Evolutionary conservation across 192 early-diverging fungal species (phyloP).

Genomic region (Entomortierella parvispora): DNA sequence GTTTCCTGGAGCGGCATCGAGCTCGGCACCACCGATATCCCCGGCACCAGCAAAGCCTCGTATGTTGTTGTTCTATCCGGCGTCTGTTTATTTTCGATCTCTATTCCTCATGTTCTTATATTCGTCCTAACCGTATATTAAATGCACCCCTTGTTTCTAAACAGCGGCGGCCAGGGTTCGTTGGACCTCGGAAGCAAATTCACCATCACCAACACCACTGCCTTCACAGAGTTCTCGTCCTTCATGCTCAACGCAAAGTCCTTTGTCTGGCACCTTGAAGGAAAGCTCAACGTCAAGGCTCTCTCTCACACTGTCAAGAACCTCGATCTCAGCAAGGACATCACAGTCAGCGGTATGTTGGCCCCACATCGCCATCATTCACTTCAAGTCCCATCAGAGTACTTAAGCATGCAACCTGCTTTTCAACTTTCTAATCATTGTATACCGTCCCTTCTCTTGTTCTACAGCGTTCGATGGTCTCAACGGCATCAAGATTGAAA

Average conservation of each 20-base stretch:
- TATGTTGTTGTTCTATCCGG: not conserved
- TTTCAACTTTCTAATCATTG: not conserved
- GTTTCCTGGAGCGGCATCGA: slow-evolving; percentile 39
- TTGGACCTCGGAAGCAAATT: slow-evolving; percentile 35
- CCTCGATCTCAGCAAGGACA: slow-evolving; percentile 58
- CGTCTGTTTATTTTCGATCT: not conserved
- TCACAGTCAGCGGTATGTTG: slow-evolving; percentile 56
- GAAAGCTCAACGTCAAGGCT: slow-evolving; percentile 54
- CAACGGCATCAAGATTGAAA: slow-evolving; percentile 48
- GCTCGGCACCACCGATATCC: slow-evolving; percentile 12
- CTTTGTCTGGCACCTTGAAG: slow-evolving; percentile 60
- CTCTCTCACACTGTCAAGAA: slow-evolving; percentile 54
- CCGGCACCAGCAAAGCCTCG: slow-evolving; percentile 10
- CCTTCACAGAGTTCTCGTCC: slow-evolving; percentile 59
- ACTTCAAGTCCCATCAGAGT: too few relatives aligned
- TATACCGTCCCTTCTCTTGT: not conserved
- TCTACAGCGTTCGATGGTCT: slow-evolving; percentile 59
- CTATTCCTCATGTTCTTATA: not conserved
- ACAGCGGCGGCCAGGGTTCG: slow-evolving; percentile 17
- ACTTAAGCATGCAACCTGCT: too few relatives aligned
- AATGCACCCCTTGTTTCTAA: not conserved
- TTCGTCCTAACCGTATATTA: not conserved
- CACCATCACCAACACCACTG: slow-evolving; percentile 47
- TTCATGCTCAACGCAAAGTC: slow-evolving; percentile 57
- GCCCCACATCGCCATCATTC: too few relatives aligned